Percentiles rank a stretch among this genome's conserved stretches.
Evolutionary conservation across 768 basidiomycete species (phyloP).

Genomic region (Tricholoma sp.): DNA sequence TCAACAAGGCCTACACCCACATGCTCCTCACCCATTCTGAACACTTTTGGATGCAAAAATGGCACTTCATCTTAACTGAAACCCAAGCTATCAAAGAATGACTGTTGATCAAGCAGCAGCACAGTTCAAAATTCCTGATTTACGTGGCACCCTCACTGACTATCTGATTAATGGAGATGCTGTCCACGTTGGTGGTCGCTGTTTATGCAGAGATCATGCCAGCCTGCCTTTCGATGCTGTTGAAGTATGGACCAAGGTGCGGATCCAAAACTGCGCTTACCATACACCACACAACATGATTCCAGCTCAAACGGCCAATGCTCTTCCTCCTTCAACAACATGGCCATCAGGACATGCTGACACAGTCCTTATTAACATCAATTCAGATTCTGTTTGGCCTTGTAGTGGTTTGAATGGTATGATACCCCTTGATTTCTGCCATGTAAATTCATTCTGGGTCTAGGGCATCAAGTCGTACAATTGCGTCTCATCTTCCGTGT

Average conservation of each 20-base stretch:
- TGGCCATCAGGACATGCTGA: not conserved
- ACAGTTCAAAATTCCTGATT: constrained; percentile 8
- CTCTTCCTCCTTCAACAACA: not conserved
- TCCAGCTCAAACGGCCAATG: not conserved
- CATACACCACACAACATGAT: constrained; percentile 2
- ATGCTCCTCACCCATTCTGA: constrained; percentile 2
- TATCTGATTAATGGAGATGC: not conserved
- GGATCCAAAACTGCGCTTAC: not conserved
- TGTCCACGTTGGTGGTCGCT: not conserved
- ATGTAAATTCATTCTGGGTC: not conserved
- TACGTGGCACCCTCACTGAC: not conserved
- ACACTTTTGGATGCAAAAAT: constrained; percentile 2
- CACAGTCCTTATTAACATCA: not conserved
- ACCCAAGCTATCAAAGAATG: constrained; percentile 2
- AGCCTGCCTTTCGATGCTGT: not conserved
- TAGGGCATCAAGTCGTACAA: not conserved
- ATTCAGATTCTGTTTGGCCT: not conserved
- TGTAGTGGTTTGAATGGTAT: not conserved
- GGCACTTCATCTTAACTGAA: constrained; percentile 7
- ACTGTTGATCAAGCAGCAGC: constrained; percentile 1
- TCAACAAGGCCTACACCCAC: not conserved
- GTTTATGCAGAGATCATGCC: not conserved
- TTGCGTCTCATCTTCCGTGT: not conserved
- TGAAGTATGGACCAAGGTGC: not conserved
- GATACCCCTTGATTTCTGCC: not conserved